A percentile compares a stretch with the other conserved stretches of the same genome.
These are phyloP conservation scores for Paramyrothecium roridum DNA, from an alignment of 2,329 filamentous ascomycete species.

Conservation along the genomic window DNA sequence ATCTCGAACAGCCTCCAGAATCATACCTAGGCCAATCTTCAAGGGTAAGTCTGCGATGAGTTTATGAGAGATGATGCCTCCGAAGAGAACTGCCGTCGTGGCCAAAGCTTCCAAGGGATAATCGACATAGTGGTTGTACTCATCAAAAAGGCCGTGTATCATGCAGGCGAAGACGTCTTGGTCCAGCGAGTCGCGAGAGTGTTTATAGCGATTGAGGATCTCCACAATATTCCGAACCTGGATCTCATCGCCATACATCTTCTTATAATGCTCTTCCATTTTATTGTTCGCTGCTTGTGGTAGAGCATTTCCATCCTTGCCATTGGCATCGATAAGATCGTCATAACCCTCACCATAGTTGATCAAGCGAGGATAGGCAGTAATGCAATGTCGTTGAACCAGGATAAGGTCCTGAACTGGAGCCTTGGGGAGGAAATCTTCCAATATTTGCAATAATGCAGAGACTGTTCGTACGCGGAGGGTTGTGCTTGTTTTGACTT, in stretches of 20 bases:
- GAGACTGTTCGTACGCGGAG: constrained; percentile 84
- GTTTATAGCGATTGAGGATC: constrained; percentile 82
- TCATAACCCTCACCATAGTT: constrained; percentile 95
- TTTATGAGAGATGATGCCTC: constrained; percentile 91
- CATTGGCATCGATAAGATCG: constrained; percentile 84
- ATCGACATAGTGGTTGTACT: constrained; percentile 92
- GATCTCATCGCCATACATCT: constrained; percentile 92
- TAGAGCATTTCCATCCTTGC: constrained; percentile 75
- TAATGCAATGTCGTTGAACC: constrained; percentile 84
- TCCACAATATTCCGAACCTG: constrained; percentile 84
- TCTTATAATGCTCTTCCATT: constrained; percentile 98
- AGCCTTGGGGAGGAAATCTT: constrained; percentile 61
- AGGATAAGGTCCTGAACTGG: constrained; percentile 67
- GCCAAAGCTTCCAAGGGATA: constrained; percentile 95
- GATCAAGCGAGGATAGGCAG: constrained; percentile 88
- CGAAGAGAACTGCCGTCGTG: constrained; percentile 93
- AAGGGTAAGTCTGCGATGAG: constrained; percentile 86
- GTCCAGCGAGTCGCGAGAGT: constrained; percentile 76
- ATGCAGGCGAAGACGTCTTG: constrained; percentile 98
- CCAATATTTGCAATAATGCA: constrained; percentile 73
- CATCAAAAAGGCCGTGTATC: constrained; percentile 96
- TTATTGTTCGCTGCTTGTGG: constrained; percentile 76
- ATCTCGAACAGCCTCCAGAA: constrained; percentile 90
- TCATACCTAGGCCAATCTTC: constrained; percentile 94
- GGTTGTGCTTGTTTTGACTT: constrained; percentile 62